A percentile compares a stretch with the other conserved stretches of the same genome.
Conservation (phyloP, 352 stramenopile species). For the Chrysophaeum taylorii region DNA sequence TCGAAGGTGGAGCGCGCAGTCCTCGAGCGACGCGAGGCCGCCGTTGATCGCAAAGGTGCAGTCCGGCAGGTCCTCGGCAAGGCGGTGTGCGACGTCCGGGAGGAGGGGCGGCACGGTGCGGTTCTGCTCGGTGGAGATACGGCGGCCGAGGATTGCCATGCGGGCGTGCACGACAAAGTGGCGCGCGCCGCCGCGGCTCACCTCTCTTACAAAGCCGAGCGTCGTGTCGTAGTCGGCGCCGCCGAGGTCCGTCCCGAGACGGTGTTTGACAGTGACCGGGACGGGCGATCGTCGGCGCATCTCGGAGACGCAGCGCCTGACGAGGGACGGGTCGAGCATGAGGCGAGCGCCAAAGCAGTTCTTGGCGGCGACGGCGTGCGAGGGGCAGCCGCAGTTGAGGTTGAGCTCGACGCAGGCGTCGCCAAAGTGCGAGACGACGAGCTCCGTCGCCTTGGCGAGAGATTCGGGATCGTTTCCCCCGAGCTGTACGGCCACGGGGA, state of each 20-base stretch:
- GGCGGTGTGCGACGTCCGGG: conserved; percentile 60
- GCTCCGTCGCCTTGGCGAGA: conserved; percentile 51
- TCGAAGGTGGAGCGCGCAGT: conserved; percentile 23
- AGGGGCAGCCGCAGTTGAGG: conserved; percentile 72
- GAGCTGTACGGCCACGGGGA: conserved; percentile 67
- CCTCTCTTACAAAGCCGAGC: conserved; percentile 58
- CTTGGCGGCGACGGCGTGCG: conserved; percentile 20
- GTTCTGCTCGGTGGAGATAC: conserved; percentile 68
- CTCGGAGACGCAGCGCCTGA: conserved; percentile 64
- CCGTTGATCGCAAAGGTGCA: conserved; percentile 74
- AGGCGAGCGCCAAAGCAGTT: conserved; percentile 62
- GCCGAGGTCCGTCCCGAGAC: conserved; percentile 70
- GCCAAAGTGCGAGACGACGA: conserved; percentile 37
- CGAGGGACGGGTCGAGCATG: conserved; percentile 70
- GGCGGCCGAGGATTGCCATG: conserved; percentile 67
- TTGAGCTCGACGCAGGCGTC: conserved; percentile 76
- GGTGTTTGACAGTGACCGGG: conserved; percentile 72
- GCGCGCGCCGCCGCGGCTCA: conserved; percentile 51
- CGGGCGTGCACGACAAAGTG: conserved; percentile 77
- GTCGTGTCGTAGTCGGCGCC: conserved; percentile 65
- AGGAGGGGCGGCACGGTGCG: conserved; percentile 66
- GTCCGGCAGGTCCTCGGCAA: conserved; percentile 70
- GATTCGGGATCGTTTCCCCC: conserved; percentile 64
- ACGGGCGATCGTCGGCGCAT: conserved; percentile 37
- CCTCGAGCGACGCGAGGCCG: conserved; percentile 59